Evolutionary conservation across 345 rosid genomes (phyloP).

Genomic region (rapeseed (Brassica napus)): DNA sequence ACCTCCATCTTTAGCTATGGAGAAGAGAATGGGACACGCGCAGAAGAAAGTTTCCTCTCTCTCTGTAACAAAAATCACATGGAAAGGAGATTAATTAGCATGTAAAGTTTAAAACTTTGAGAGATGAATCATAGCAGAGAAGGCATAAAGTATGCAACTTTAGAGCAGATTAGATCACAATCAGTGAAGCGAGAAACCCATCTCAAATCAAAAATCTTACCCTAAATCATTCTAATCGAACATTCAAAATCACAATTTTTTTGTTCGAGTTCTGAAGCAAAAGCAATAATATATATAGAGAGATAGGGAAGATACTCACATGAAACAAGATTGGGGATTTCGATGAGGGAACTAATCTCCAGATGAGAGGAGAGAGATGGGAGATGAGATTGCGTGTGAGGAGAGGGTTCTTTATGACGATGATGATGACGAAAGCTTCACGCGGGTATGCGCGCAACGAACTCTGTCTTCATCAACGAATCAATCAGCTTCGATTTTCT

Average conservation of each 20-base stretch:
- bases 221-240: slow-evolving; percentile 39
- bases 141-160: slow-evolving; percentile 1
- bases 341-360: slow-evolving; percentile 35
- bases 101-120: neutral
- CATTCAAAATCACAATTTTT: neutral
- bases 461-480: slow-evolving; percentile 38
- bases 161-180: slow-evolving; percentile 1
- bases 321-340: slow-evolving; percentile 48
- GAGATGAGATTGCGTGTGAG: slow-evolving; percentile 53
- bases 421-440: slow-evolving; percentile 42
- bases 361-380: slow-evolving; percentile 40
- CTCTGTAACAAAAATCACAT: neutral
- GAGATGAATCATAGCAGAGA: neutral
- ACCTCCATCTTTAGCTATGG: slow-evolving; percentile 87
- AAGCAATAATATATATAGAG: neutral
- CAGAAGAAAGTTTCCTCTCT: slow-evolving; percentile 50
- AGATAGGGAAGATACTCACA: slow-evolving; percentile 32
- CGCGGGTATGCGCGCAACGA: slow-evolving; percentile 34
- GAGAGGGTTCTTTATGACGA: slow-evolving; percentile 18
- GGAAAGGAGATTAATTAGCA: neutral
- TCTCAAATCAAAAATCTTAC: neutral
- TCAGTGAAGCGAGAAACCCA: neutral
- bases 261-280: neutral
- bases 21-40: slow-evolving; percentile 99
- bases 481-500: slow-evolving; percentile 33